A percentile compares a stretch with the other conserved stretches of the same genome.
These are phyloP conservation scores for Houttuynia cordata DNA, from an alignment of 164 flowering plant species.

Conservation along the genomic window DNA sequence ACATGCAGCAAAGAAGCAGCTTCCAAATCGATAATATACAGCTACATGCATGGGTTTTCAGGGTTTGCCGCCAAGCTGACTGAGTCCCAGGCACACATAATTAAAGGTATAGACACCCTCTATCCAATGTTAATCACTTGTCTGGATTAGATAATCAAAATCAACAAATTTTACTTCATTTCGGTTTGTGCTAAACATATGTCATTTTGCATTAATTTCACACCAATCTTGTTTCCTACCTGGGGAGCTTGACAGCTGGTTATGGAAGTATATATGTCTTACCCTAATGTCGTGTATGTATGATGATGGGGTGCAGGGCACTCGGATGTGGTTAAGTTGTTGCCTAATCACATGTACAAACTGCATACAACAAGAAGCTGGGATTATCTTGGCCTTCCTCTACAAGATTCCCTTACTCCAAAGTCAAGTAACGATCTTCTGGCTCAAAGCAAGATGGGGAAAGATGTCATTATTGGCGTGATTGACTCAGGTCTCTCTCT, in stretches of 20 bases:
- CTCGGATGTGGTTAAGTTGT: conserved; percentile 30
- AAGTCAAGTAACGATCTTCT: conserved; percentile 7
- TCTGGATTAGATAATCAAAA: too few species aligned
- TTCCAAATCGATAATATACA: conserved; percentile 24
- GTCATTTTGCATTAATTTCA: too few species aligned
- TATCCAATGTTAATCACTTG: too few species aligned
- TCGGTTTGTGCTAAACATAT: too few species aligned
- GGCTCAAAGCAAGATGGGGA: conserved; percentile 22
- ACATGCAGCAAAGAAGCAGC: conserved; percentile 27
- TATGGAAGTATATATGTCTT: too few species aligned
- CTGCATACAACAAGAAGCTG: conserved; percentile 48
- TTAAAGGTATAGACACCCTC: conserved; percentile 24
- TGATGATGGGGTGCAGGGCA: conserved; percentile 12
- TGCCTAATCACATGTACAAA: conserved; percentile 19
- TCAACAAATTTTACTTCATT: too few species aligned
- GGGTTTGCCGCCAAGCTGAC: conserved; percentile 44
- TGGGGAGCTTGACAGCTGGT: not conserved
- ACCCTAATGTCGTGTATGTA: too few species aligned
- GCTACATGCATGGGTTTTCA: conserved; percentile 44
- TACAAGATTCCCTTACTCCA: conserved; percentile 4
- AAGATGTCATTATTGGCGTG: conserved; percentile 32
- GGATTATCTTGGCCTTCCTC: conserved; percentile 37
- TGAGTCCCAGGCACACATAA: conserved; percentile 26
- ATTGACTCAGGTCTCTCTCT: conserved; percentile 32
- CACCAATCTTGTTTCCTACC: too few species aligned